A percentile compares a stretch with the other conserved stretches of the same genome.
Evolutionary conservation across 2,329 filamentous ascomycete species (phyloP).

Genomic region (Phyllosticta capitalensis): DNA sequence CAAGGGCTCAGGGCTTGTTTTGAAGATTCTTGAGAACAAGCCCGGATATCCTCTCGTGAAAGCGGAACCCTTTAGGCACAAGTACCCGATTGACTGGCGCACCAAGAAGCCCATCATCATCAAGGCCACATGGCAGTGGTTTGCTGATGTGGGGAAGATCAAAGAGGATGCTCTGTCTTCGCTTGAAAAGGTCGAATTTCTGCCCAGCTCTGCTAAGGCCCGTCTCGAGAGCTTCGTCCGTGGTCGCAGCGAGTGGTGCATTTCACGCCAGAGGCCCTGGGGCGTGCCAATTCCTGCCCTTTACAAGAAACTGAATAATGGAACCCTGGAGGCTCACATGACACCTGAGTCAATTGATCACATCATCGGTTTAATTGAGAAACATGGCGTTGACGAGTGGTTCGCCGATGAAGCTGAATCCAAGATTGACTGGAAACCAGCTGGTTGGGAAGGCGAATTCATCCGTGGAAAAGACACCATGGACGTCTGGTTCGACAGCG

Average conservation of each 20-base stretch:
- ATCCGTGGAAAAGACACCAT: constrained; percentile 84
- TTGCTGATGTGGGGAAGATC: constrained; percentile 80
- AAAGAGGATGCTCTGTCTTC: constrained; percentile 63
- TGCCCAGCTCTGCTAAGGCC: constrained; percentile 63
- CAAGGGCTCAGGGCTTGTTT: constrained; percentile 58
- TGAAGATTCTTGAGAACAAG: constrained; percentile 51
- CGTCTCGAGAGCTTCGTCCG: constrained; percentile 79
- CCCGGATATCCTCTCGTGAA: constrained; percentile 1
- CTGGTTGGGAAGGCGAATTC: constrained; percentile 52
- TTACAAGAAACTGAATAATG: constrained; percentile 54
- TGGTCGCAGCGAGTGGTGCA: constrained; percentile 92
- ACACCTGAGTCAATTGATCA: constrained; percentile 71
- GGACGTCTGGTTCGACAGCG: constrained; percentile 99
- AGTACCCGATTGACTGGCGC: constrained; percentile 97
- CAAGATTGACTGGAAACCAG: constrained; percentile 68
- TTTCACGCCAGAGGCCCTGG: constrained; percentile 92
- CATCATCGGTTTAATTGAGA: constrained; percentile 67
- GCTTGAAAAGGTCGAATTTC: constrained; percentile 63
- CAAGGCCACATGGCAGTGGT: constrained; percentile 93
- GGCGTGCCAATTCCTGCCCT: constrained; percentile 91
- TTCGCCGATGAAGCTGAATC: constrained; percentile 69
- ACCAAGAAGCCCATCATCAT: constrained; percentile 89
- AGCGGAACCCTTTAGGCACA: constrained; percentile 46
- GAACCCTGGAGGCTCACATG: constrained; percentile 59
- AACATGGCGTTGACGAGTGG: constrained; percentile 84